Base-by-base conservation (phyloP, 129 eudicot species). In the Glebionis coronaria region DNA sequence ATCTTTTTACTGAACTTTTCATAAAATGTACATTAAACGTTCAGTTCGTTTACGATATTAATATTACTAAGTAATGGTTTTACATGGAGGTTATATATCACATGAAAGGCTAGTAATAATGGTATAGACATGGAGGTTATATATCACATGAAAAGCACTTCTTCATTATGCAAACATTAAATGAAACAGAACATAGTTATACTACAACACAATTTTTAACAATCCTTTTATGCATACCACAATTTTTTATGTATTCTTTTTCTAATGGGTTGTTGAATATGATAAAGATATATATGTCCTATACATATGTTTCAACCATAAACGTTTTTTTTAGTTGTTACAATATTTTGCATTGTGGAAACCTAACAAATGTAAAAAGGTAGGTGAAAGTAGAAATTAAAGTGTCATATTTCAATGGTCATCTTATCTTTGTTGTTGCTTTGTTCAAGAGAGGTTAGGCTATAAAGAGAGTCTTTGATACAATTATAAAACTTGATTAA, bases 381-480 rank as follows among this genome's bases (percentile, higher is more conserved):
- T 18, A 18, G 21, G 58, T 53, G 9, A 53, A 53, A n/a, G 58
- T 53, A n/a, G 58, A 53, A 53, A 16, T n/a, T n/a, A n/a, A n/a
- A n/a, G 25, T 53, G 16, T 16, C 0, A 53, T 53, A 18, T 53
- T 9, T 53, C 11, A 53, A 10, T 53, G 9, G 23, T 27, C 58
- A 53, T 11, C 58, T 53, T 16, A 9, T 53, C 16, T 53, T 53
- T 53, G 58, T 53, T 53, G 19, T 27, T 53, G n/a, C n/a, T n/a
- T n/a, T 18, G 28, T 53, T 53, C 4, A 56, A 56, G 31, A 56
- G 31, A 15, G 57, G 19, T 52, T 52, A 52, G 53, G 53, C 18
- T 47, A 1, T 18, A 52, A 52, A 52, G 18, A 52, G 27, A 56
- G 61, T 56, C 12, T 20, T 56, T 56, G 61, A 56, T 56, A 56